phyloP scores from a whole-genome alignment of 495 filamentous ascomycete genomes.

The Penicillium chermesinum region DNA sequence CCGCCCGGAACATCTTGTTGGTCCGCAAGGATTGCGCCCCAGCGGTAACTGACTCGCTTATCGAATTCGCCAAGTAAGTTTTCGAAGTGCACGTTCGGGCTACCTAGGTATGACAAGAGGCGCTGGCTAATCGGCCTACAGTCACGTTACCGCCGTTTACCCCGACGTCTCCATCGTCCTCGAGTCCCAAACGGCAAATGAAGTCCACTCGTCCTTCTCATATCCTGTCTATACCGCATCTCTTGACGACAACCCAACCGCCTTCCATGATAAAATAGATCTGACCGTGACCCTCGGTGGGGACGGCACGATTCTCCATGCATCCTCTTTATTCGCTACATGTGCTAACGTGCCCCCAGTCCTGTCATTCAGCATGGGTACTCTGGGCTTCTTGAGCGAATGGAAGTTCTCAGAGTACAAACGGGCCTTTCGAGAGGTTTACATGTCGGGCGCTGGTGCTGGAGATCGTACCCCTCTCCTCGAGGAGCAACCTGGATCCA shows the following conservation, averaged over 20 bases:
- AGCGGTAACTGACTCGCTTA: slow-evolving; percentile 61
- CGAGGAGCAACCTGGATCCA: slow-evolving; percentile 9
- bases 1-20: slow-evolving; percentile 87
- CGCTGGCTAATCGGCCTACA: slow-evolving; percentile 27
- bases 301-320: slow-evolving; percentile 91
- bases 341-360: slow-evolving; percentile 78
- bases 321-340: slow-evolving; percentile 85
- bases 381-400: slow-evolving; percentile 89
- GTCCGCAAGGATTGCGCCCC: slow-evolving; percentile 79
- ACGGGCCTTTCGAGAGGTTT: slow-evolving; percentile 84
- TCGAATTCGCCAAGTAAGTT: slow-evolving; percentile 68
- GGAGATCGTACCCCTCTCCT: slow-evolving; percentile 40
- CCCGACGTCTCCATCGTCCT: slow-evolving; percentile 77
- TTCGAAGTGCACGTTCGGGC: not conserved
- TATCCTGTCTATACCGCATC: slow-evolving; percentile 68
- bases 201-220: slow-evolving; percentile 65
- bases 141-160: slow-evolving; percentile 74
- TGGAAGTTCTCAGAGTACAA: slow-evolving; percentile 94
- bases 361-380: slow-evolving; percentile 95
- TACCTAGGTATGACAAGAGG: not conserved
- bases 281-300: slow-evolving; percentile 85
- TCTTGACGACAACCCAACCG: slow-evolving; percentile 31
- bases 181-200: slow-evolving; percentile 66
- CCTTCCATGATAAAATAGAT: slow-evolving; percentile 67
- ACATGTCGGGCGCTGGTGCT: slow-evolving; percentile 77